A percentile compares a stretch with the other conserved stretches of the same genome.
Evolutionary conservation across 257 asterid genomes (phyloP).

Genomic region (Hygrophila difformis): DNA sequence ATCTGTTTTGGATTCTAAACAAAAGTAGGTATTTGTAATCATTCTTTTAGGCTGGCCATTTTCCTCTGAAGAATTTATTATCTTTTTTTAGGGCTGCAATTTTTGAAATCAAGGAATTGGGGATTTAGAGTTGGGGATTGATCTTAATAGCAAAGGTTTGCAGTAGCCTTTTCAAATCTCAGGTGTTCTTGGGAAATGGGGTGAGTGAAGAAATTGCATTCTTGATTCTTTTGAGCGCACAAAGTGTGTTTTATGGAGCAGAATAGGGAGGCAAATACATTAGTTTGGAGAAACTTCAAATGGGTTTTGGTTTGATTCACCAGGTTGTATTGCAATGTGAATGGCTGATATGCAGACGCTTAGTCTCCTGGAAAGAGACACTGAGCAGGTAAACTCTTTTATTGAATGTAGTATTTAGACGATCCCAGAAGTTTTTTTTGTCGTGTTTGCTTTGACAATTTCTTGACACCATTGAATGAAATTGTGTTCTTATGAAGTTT

Average conservation of each 20-base stretch:
- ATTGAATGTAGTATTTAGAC: not conserved
- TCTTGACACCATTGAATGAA: slow-evolving; percentile 14
- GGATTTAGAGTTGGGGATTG: slow-evolving; percentile 20
- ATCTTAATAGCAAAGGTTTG: slow-evolving; percentile 10
- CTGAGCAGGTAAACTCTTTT: slow-evolving; percentile 54
- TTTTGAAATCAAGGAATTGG: slow-evolving; percentile 15
- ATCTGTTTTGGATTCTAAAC: slow-evolving; percentile 11
- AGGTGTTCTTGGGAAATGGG: too few species aligned
- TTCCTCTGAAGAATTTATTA: slow-evolving; percentile 7
- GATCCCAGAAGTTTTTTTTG: not conserved
- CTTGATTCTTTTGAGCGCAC: slow-evolving; percentile 15
- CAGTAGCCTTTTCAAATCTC: slow-evolving; percentile 21
- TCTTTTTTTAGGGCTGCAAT: slow-evolving; percentile 22
- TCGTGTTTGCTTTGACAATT: not conserved
- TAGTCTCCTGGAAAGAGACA: slow-evolving; percentile 64
- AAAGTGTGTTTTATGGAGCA: slow-evolving; percentile 35
- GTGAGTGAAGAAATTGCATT: slow-evolving; percentile 11
- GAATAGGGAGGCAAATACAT: slow-evolving; percentile 27
- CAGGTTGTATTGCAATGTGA: slow-evolving; percentile 53
- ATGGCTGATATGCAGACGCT: slow-evolving; percentile 89
- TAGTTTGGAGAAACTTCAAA: slow-evolving; percentile 36
- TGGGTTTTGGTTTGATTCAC: slow-evolving; percentile 64
- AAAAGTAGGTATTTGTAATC: slow-evolving; percentile 4
- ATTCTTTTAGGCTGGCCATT: slow-evolving; percentile 15
- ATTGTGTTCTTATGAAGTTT: slow-evolving; percentile 6